Evolutionary conservation across 2,329 filamentous ascomycete species (phyloP), one percentile per base, ranked within the genome.

Genomic region (Arthrobotrys entomopaga): DNA sequence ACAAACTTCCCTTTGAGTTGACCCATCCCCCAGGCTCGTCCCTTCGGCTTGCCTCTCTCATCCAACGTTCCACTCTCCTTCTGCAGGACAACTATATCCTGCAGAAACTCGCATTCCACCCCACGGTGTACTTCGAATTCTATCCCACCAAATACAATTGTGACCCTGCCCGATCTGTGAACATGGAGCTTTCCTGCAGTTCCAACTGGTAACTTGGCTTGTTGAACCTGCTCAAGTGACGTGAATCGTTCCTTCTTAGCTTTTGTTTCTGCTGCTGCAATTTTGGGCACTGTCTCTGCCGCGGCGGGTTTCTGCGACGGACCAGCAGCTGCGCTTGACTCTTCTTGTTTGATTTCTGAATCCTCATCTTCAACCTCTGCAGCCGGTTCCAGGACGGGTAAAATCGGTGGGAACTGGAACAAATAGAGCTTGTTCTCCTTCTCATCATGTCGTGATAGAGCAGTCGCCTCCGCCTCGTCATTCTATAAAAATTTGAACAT

Each of bases 1-100:
- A 89, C 86, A 78, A 89, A 88, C 80, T 88, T 89, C 63, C 86
- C 86, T 80, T 85, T 86, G n/a, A 89, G 83, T 77, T 87, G 84
- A 7, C 87, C 88, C 82, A 89, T 86, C 1, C 84, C 84, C 85
- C 42, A 85, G 83, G 75, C 78, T 1, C 76, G 70, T 13, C 77
- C 78, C 64, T 78, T 78, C 13, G 64, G 76, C 42, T 40, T 75
- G 29, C 77, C 78, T 38, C 77, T 77, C 57, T 79, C 75, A 49
- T 78, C 75, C 13, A 77, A 53, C 42, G 75, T 65, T 29, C 75
- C 74, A 26, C 74, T 76, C 13, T 76, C 78, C 54, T 77, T 61
- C 70, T 78, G 77, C 79, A 79, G 53, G 19, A 84, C 79, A 22
- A 89, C 81, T 0, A 87, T 85, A 78, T 89, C 88, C 80, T 90